phyloP scores from a whole-genome alignment of 179 eudicot genomes.

The Silene noctiflora region DNA sequence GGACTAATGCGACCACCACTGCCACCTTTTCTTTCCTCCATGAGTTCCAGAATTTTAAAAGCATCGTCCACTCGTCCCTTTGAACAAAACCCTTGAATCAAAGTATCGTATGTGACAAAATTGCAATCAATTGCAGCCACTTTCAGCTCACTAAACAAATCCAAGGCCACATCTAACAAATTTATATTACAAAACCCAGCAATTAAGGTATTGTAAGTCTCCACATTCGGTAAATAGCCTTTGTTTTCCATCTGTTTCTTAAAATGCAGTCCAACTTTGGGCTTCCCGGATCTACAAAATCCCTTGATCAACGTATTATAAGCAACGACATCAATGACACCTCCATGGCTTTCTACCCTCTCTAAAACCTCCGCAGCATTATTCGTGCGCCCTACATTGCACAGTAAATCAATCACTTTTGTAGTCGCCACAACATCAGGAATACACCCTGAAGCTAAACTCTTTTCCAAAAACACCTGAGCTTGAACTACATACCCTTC shows the following conservation, averaged over 20 bases:
- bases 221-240: slow-evolving; percentile 74
- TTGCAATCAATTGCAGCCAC: slow-evolving; percentile 57
- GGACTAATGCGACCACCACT: slow-evolving; percentile 52
- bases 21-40: slow-evolving; percentile 62
- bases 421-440: slow-evolving; percentile 74
- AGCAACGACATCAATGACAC: slow-evolving; percentile 64
- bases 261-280: slow-evolving; percentile 46
- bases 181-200: slow-evolving; percentile 58
- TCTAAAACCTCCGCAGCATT: slow-evolving; percentile 82
- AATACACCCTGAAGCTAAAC: slow-evolving; percentile 53
- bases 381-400: slow-evolving; percentile 50
- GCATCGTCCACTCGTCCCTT: slow-evolving; percentile 57
- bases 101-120: slow-evolving; percentile 55
- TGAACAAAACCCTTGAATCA: slow-evolving; percentile 61
- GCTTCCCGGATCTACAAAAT: slow-evolving; percentile 56
- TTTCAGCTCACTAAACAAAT: slow-evolving; percentile 79
- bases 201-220: slow-evolving; percentile 73
- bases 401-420: slow-evolving; percentile 57
- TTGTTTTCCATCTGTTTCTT: slow-evolving; percentile 82
- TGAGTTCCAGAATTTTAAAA: slow-evolving; percentile 55
- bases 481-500: slow-evolving; percentile 70
- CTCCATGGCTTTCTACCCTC: slow-evolving; percentile 59
- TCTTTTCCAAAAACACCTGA: slow-evolving; percentile 69
- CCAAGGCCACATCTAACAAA: slow-evolving; percentile 61
- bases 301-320: slow-evolving; percentile 78